phyloP scores from a whole-genome alignment of 1,284 basidiomycete species.

The Austropuccinia psidii region DNA sequence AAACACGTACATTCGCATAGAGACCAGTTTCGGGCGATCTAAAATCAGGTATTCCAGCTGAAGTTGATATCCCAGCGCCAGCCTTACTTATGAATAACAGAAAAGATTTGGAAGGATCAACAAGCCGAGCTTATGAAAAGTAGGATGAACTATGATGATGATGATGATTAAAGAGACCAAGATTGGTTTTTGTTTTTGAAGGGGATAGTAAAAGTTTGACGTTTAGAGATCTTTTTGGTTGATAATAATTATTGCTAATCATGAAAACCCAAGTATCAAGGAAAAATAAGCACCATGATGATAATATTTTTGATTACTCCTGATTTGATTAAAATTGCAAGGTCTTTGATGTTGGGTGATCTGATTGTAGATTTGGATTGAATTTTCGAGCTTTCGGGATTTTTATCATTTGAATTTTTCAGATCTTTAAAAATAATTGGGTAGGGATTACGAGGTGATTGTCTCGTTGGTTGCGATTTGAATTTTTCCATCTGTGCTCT shows the following conservation, averaged over 20 bases:
- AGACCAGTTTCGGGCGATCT: constrained; percentile 32
- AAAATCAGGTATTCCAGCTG: constrained; percentile 33
- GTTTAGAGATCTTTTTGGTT: neutral
- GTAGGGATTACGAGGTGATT: no score
- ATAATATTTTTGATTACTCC: neutral
- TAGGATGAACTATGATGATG: no score
- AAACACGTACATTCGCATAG: constrained; percentile 28
- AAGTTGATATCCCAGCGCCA: constrained; percentile 33
- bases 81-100: neutral
- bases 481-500: no score
- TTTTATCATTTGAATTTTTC: no score
- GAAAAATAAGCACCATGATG: neutral
- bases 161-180: neutral
- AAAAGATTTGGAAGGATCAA: neutral
- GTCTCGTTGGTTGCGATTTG: no score
- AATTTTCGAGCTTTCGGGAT: no score
- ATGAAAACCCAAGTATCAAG: no score
- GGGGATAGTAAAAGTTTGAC: neutral
- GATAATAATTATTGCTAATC: no score
- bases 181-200: neutral
- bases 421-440: no score
- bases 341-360: neutral
- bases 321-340: neutral
- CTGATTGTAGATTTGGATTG: no score
- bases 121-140: neutral